Conservation (phyloP, 495 filamentous ascomycete species). For the Haplographium delicatum region DNA sequence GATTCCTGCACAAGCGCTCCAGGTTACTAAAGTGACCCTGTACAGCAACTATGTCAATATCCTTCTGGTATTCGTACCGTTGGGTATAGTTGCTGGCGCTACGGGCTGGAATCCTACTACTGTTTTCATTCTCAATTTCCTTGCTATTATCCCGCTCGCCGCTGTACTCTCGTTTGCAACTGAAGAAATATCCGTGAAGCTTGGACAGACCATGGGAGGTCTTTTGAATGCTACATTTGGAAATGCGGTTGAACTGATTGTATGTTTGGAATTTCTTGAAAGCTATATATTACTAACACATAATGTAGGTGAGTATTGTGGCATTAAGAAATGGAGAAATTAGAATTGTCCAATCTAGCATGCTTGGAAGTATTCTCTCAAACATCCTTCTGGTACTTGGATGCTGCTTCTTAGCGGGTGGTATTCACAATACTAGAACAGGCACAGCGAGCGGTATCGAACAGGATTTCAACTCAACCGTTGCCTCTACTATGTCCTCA, state of each 20-base stretch:
- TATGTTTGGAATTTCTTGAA: slow-evolving; percentile 38
- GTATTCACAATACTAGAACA: slow-evolving; percentile 52
- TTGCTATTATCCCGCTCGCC: slow-evolving; percentile 91
- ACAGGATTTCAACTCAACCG: slow-evolving; percentile 77
- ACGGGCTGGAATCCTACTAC: slow-evolving; percentile 67
- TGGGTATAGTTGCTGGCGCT: slow-evolving; percentile 76
- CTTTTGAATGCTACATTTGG: slow-evolving; percentile 95
- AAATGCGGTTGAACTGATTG: slow-evolving; percentile 97
- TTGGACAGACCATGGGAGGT: slow-evolving; percentile 88
- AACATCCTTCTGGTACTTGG: slow-evolving; percentile 93
- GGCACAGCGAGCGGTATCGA: slow-evolving; percentile 43
- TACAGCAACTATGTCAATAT: slow-evolving; percentile 75
- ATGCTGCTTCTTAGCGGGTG: slow-evolving; percentile 93
- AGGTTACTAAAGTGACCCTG: slow-evolving; percentile 47
- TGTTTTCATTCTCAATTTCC: slow-evolving; percentile 87
- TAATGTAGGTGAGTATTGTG: slow-evolving; percentile 79
- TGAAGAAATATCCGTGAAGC: slow-evolving; percentile 76
- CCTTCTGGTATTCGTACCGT: slow-evolving; percentile 81
- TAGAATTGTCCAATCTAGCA: slow-evolving; percentile 92
- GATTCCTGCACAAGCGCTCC: slow-evolving; percentile 49
- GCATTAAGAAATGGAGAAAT: slow-evolving; percentile 80
- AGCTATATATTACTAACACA: slow-evolving; percentile 9
- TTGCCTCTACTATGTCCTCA: slow-evolving; percentile 93
- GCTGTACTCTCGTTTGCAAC: slow-evolving; percentile 93
- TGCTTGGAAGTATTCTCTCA: slow-evolving; percentile 95